A percentile compares a stretch with the other conserved stretches of the same genome.
Conservation (phyloP, 768 basidiomycete genomes). For the Termitomyces heimii region DNA sequence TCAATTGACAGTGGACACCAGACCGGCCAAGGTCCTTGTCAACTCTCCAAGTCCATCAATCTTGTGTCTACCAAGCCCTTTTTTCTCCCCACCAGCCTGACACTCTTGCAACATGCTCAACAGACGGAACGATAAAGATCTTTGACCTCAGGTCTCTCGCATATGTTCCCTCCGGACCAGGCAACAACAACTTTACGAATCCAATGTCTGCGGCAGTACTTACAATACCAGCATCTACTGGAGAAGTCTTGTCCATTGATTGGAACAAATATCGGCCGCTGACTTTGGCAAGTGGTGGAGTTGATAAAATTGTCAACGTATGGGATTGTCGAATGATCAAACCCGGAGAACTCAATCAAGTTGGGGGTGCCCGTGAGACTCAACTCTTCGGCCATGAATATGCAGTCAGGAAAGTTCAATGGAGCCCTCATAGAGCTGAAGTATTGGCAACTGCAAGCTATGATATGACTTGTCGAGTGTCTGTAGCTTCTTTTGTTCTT, state of each 20-base stretch:
- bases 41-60: constrained; percentile 78
- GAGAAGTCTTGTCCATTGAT: constrained; percentile 77
- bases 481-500: constrained; percentile 25
- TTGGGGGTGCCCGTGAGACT: constrained; percentile 68
- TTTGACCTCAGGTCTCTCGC: constrained; percentile 72
- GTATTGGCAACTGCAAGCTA: constrained; percentile 70
- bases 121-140: constrained; percentile 79
- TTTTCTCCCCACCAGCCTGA: constrained; percentile 93
- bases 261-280: constrained; percentile 92
- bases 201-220: constrained; percentile 67
- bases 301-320: constrained; percentile 69
- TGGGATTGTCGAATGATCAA: constrained; percentile 90
- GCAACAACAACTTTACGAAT: constrained; percentile 52
- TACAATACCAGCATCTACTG: constrained; percentile 71
- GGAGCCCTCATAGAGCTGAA: constrained; percentile 77
- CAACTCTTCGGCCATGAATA: constrained; percentile 84
- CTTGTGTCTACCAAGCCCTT: constrained; percentile 85
- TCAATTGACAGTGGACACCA: constrained; percentile 69
- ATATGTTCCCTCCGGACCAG: constrained; percentile 45
- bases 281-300: constrained; percentile 70
- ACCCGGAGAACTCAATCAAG: constrained; percentile 42
- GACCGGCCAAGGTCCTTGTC: constrained; percentile 71
- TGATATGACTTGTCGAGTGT: constrained; percentile 96
- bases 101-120: constrained; percentile 75
- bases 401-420: constrained; percentile 83